Conservation (phyloP, 805 yeast species). For the Kodamaea laetipori region DNA sequence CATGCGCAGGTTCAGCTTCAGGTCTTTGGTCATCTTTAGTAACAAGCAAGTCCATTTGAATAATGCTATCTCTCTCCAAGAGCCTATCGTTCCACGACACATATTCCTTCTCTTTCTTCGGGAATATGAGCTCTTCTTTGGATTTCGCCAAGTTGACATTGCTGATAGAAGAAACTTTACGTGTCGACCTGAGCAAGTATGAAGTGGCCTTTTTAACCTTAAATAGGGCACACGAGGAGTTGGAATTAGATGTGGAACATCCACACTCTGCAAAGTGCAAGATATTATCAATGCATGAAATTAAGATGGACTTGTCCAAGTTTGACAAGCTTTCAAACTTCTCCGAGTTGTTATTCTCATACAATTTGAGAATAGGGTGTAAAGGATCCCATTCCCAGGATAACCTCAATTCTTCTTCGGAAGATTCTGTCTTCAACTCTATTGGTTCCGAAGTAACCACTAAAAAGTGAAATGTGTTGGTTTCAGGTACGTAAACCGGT, state of each 20-base stretch:
- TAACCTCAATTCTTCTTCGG: constrained; percentile 72
- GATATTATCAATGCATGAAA: constrained; percentile 63
- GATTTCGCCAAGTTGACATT: constrained; percentile 38
- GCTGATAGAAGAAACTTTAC: constrained; percentile 48
- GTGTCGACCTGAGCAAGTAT: constrained; percentile 58
- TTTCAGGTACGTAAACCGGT: constrained; percentile 47
- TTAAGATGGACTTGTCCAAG: constrained; percentile 54
- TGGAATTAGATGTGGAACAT: constrained; percentile 46
- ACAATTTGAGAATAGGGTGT: constrained; percentile 70
- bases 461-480: constrained; percentile 48
- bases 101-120: constrained; percentile 32
- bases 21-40: constrained; percentile 13
- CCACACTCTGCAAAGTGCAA: constrained; percentile 67
- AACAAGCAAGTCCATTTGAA: constrained; percentile 24
- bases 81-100: constrained; percentile 41
- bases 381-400: constrained; percentile 87
- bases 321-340: constrained; percentile 58
- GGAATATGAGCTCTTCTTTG: constrained; percentile 39
- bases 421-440: constrained; percentile 29
- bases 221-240: constrained; percentile 53
- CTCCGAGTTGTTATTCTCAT: constrained; percentile 26
- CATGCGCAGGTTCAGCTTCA: constrained; percentile 13
- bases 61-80: constrained; percentile 29
- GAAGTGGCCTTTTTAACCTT: constrained; percentile 65
- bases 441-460: constrained; percentile 60